Base-by-base conservation (phyloP, 768 basidiomycete species). In the Lactarius hengduanensis region DNA sequence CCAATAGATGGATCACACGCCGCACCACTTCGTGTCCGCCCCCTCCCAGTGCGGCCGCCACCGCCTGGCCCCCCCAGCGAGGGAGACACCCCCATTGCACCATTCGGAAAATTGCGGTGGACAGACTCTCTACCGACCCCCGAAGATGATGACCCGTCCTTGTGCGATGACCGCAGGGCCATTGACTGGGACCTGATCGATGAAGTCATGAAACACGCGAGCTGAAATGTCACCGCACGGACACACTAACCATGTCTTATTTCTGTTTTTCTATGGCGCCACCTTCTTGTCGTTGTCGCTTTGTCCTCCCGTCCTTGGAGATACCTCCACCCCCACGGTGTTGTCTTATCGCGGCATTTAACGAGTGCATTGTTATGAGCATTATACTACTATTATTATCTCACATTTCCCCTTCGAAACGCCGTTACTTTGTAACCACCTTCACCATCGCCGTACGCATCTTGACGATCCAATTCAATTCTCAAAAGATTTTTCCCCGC, bases 171-270 rank as follows among this genome's bases (percentile, higher is more conserved):
- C 41, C 59, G 43, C 30, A 54, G 62, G 32, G 57, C 57, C 30
- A 70, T 70, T 56, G 70, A 70, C 56, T 70, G 70, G 69, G 68
- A 64, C 47, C 38, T 69, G 61, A 70, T 70, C 38, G 68, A 70
- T 41, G 70, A 70, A 62, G 59, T 70, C 16, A 69, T 70, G 68
- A 69, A 28, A 34, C 36, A 56, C 22, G 41, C 70, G 15, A 28
- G 41, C 4, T 67, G 41, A 67, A 57, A 1, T 6, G 7, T 28
- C 34, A 55, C 26, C 13, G n/a, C 63, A 26, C 7, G 36, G 36
- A 22, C 8, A 20, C 36, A 9, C 8, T 28, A 43, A 18, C 53
- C 26, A 28, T 34, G 15, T 53, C 41, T 53, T 30, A 8, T 1
- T 43, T 15, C 22, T n/a, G n/a, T 47, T 61, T 38, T 59, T 15